phyloP scores from a whole-genome alignment of 1,139 yeast genomes.

The Kodamaea ohmeri region DNA sequence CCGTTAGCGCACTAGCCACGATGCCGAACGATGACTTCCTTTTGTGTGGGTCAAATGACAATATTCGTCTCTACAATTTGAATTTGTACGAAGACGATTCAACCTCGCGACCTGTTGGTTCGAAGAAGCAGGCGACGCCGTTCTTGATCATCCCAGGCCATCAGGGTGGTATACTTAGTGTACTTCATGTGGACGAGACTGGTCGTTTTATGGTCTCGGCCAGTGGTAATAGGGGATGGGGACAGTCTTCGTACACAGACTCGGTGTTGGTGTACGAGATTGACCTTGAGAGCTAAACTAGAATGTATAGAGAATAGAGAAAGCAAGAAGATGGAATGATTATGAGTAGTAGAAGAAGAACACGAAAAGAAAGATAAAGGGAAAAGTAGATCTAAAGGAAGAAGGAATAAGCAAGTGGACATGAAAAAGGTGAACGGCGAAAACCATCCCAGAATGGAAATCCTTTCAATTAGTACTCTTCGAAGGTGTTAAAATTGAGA shows the following conservation, averaged over 20 bases:
- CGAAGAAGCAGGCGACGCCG: conserved; percentile 48
- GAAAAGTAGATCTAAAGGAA: too few relatives aligned
- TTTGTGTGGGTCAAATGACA: conserved; percentile 87
- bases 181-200: conserved; percentile 75
- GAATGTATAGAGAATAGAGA: too few relatives aligned
- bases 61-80: conserved; percentile 80
- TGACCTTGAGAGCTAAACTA: conserved; percentile 10
- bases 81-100: conserved; percentile 46
- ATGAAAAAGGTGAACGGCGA: too few relatives aligned
- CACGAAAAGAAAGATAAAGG: too few relatives aligned
- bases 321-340: too few relatives aligned
- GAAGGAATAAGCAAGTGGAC: too few relatives aligned
- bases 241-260: conserved; percentile 75
- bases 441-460: too few relatives aligned
- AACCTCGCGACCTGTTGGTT: conserved; percentile 19
- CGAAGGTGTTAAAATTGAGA: too few relatives aligned
- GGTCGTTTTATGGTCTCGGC: conserved; percentile 87
- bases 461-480: too few relatives aligned
- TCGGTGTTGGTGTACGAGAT: conserved; percentile 79
- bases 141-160: conserved; percentile 64
- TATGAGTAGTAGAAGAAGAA: too few relatives aligned
- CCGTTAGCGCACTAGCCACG: conserved; percentile 77
- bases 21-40: conserved; percentile 80
- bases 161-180: conserved; percentile 55
- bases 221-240: conserved; percentile 95